Percentiles rank a stretch among this genome's conserved stretches.
Conservation (phyloP, 768 basidiomycete genomes). For the Tricholoma flavovirens region DNA sequence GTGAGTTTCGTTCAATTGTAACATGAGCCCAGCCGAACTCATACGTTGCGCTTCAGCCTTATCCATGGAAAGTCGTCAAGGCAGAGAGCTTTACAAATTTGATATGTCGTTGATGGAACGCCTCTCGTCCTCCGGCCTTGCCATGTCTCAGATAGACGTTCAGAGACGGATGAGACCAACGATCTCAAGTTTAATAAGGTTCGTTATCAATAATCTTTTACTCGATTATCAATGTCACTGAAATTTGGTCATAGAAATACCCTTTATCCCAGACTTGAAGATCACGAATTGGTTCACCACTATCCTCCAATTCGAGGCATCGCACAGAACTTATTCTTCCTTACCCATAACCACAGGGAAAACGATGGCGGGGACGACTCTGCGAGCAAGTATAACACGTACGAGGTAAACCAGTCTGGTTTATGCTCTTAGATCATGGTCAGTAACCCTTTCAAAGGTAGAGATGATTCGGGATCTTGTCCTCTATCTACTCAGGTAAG, state of each 20-base stretch:
- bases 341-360: slow-evolving; percentile 58
- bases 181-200: slow-evolving; percentile 61
- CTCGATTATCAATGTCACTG: neutral
- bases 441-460: slow-evolving; percentile 23
- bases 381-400: slow-evolving; percentile 58
- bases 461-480: slow-evolving; percentile 41
- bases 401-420: slow-evolving; percentile 43
- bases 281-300: slow-evolving; percentile 43
- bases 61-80: slow-evolving; percentile 62
- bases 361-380: slow-evolving; percentile 56
- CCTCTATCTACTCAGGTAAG: slow-evolving; percentile 35
- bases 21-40: neutral
- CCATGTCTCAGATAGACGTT: slow-evolving; percentile 66
- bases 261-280: slow-evolving; percentile 55
- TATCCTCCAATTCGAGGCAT: slow-evolving; percentile 61
- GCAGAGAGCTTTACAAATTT: slow-evolving; percentile 52
- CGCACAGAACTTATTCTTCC: slow-evolving; percentile 59
- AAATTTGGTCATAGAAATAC: slow-evolving; percentile 35
- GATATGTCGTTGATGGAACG: slow-evolving; percentile 78
- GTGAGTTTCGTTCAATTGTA: slow-evolving; percentile 28
- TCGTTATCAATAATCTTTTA: slow-evolving; percentile 1
- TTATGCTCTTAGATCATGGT: neutral
- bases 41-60: slow-evolving; percentile 36
- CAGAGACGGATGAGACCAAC: slow-evolving; percentile 72
- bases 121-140: slow-evolving; percentile 46